Evolutionary conservation across 202 grass and related monocot genomes (phyloP).

Genomic region (Brachypodium distachyon): DNA sequence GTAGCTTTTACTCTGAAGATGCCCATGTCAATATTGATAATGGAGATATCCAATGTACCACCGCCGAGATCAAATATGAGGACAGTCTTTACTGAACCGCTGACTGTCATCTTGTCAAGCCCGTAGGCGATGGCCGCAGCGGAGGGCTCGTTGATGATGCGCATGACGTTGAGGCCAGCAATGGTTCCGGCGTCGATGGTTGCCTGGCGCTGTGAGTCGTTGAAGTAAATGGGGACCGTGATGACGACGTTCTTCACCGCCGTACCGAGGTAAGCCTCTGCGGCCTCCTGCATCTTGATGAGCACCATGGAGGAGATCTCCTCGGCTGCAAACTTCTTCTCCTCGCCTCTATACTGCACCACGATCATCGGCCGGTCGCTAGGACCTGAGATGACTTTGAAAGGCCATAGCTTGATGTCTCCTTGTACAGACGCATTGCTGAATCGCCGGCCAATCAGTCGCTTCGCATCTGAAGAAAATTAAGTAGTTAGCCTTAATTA

Average conservation of each 20-base stretch:
- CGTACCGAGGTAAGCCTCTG: background rate
- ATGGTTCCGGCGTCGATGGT: background rate
- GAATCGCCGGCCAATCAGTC: background rate
- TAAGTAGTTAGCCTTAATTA: background rate
- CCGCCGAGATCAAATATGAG: conserved; percentile 6
- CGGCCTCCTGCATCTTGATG: background rate
- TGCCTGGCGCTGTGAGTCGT: background rate
- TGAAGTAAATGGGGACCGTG: background rate
- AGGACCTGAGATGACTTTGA: background rate
- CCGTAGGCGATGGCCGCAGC: background rate
- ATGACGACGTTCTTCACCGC: background rate
- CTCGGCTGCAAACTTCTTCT: background rate
- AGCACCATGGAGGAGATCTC: conserved; percentile 5
- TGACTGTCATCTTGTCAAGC: background rate
- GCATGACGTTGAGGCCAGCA: background rate
- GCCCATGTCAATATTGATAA: conserved; percentile 4
- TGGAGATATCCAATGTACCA: background rate
- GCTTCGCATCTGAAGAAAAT: background rate
- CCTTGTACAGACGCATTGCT: background rate
- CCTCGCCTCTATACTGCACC: background rate
- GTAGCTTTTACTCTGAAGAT: background rate
- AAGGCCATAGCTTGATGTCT: conserved; percentile 2
- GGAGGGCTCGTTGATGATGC: background rate
- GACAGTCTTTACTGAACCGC: background rate
- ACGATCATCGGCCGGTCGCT: background rate